phyloP scores from a whole-genome alignment of 495 filamentous ascomycete species.

The Aspergillus panamensis region DNA sequence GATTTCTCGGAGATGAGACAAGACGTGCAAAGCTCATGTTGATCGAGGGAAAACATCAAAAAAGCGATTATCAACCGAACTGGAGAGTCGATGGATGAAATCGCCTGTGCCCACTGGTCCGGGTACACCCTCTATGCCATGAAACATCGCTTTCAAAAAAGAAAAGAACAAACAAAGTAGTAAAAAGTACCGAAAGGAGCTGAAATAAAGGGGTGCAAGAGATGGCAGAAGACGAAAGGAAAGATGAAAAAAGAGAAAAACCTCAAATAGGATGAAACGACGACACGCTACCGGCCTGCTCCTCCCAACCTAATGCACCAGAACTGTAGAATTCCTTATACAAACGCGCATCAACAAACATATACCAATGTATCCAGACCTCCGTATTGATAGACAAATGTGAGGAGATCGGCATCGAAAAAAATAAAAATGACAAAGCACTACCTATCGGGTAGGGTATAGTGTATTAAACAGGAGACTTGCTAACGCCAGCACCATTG shows the following conservation, averaged over 20 bases:
- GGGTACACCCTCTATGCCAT: conserved; percentile 29
- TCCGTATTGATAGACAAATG: conserved; percentile 38
- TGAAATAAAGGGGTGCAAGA: conserved; percentile 26
- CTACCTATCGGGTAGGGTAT: neutral
- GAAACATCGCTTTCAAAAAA: conserved; percentile 36
- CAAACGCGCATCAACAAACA: conserved; percentile 56
- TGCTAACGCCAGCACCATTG: conserved; percentile 59
- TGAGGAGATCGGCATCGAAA: conserved; percentile 8
- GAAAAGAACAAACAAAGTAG: conserved; percentile 9
- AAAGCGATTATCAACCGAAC: conserved; percentile 33
- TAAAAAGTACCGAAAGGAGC: conserved; percentile 29
- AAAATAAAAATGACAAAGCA: conserved; percentile 17
- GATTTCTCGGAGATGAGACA: conserved; percentile 26
- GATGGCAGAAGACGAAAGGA: conserved; percentile 30
- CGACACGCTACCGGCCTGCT: conserved; percentile 48
- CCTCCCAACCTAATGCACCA: conserved; percentile 51
- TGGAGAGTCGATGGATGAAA: conserved; percentile 40
- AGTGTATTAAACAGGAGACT: conserved; percentile 44
- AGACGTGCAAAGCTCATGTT: conserved; percentile 26
- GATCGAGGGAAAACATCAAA: conserved; percentile 30
- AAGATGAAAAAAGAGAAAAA: conserved; percentile 11
- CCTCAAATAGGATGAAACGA: conserved; percentile 37
- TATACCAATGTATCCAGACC: conserved; percentile 55
- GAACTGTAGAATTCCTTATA: conserved; percentile 50
- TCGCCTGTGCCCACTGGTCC: conserved; percentile 35